Percentiles rank a stretch among this genome's conserved stretches.
phyloP scores from a whole-genome alignment of 1,284 basidiomycete genomes.

The Sanghuangporus sanghuang region DNA sequence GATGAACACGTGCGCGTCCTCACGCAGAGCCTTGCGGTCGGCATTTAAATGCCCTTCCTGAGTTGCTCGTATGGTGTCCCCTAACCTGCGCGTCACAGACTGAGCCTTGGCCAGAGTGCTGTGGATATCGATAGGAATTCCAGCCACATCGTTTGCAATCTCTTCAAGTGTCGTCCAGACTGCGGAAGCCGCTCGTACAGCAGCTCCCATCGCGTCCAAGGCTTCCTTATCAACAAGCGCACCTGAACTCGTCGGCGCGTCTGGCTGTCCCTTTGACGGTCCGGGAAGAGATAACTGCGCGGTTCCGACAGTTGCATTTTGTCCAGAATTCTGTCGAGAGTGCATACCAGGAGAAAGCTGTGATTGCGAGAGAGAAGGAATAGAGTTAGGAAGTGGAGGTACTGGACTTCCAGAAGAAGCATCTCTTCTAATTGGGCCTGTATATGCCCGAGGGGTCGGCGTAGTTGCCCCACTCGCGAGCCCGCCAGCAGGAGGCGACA shows the following conservation, averaged over 20 bases:
- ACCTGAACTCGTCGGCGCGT: slow-evolving; percentile 43
- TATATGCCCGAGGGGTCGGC: slow-evolving; percentile 35
- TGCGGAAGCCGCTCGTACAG: slow-evolving; percentile 63
- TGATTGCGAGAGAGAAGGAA: slow-evolving; percentile 29
- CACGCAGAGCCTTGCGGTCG: slow-evolving; percentile 55
- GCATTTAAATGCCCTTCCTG: slow-evolving; percentile 41
- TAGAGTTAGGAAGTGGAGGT: slow-evolving; percentile 49
- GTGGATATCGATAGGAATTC: slow-evolving; percentile 36
- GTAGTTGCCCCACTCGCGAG: slow-evolving; percentile 29
- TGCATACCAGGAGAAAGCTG: neutral
- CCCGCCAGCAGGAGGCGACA: slow-evolving; percentile 25
- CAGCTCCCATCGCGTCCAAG: slow-evolving; percentile 59
- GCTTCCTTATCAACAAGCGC: slow-evolving; percentile 65
- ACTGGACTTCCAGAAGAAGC: slow-evolving; percentile 37
- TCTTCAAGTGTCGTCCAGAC: slow-evolving; percentile 72
- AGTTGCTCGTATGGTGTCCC: slow-evolving; percentile 46
- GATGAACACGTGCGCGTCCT: slow-evolving; percentile 67
- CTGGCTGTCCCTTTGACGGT: slow-evolving; percentile 26
- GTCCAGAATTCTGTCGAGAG: slow-evolving; percentile 13
- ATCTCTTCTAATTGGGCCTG: neutral
- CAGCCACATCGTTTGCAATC: slow-evolving; percentile 42
- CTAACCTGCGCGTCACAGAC: slow-evolving; percentile 50
- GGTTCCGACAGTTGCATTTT: slow-evolving; percentile 4
- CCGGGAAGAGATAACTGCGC: slow-evolving; percentile 27
- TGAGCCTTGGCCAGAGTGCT: slow-evolving; percentile 52